phyloP scores from a whole-genome alignment of 495 filamentous ascomycete genomes.

The Aspergillus cavernicola region DNA sequence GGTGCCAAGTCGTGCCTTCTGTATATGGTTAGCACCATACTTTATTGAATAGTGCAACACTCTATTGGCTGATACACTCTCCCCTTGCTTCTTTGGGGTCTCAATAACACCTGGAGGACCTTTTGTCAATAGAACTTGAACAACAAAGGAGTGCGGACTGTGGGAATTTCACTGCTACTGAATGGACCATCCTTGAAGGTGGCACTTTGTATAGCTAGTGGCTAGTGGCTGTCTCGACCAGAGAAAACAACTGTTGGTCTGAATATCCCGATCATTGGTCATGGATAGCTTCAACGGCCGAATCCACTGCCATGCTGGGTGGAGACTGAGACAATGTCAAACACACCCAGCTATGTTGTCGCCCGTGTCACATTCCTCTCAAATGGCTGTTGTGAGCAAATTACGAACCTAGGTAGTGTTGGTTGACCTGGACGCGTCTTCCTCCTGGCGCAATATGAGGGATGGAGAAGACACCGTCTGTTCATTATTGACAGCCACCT shows the following conservation, averaged over 20 bases:
- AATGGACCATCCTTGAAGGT: too few species aligned
- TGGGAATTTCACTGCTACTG: too few species aligned
- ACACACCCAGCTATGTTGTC: background rate
- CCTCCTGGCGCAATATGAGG: background rate
- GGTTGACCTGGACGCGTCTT: conserved; percentile 4
- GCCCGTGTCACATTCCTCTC: conserved; percentile 1
- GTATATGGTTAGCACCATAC: background rate
- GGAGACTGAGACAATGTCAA: background rate
- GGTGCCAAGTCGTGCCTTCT: too few species aligned
- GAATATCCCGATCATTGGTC: background rate
- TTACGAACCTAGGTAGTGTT: background rate
- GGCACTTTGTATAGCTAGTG: too few species aligned
- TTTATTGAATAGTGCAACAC: too few species aligned
- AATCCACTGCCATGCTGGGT: background rate
- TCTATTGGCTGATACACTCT: background rate
- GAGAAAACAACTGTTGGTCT: background rate
- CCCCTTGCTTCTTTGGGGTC: conserved; percentile 7
- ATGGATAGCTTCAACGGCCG: background rate
- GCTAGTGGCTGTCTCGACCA: background rate
- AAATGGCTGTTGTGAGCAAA: background rate
- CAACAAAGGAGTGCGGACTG: background rate
- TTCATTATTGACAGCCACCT: too few species aligned
- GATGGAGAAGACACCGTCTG: too few species aligned
- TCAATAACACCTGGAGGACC: conserved; percentile 1
- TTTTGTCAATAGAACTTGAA: background rate